Evolutionary conservation across 371 early-diverging fungal species (phyloP), one percentile per base, ranked within the genome.

Genomic region (Blastocladiella emersonii): DNA sequence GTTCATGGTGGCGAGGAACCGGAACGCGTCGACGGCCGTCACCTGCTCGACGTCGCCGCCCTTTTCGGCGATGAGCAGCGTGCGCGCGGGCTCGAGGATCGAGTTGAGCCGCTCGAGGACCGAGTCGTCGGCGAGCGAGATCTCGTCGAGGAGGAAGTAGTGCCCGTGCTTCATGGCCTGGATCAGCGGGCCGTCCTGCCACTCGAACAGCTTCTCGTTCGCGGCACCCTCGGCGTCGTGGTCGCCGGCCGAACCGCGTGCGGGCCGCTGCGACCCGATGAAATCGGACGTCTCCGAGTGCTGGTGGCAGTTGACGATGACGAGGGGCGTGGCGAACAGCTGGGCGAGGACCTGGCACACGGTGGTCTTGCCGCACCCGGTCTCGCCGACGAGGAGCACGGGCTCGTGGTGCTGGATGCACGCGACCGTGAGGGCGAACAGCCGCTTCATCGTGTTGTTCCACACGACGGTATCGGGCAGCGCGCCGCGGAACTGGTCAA

Each of bases 1-100:
- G 76, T 99, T 99, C 99, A 99, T 99, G 3, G 99, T 99, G n/a
- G 99, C 99, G 60, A 98, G 74, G 71, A 99, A 93, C 62, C 87
- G 84, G 80, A 99, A 99, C 6, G 82, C 81, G 6, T 77, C 74
- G 34, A 73, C 74, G 5, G 85, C 94, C 57, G 71, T 73, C 53
- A 93, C 76, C 55, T 88, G 85, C 66, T 90, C 86, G 35, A 87
- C 82, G 23, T 82, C 76, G 48, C 76, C 79, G 57, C 89, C 88
- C 65, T 90, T 93, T 75, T 99, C 99, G 21, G 98, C 91, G 36
- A 99, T 76, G 53, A 93, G 89, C 23, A 99, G 74, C 4, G 86
- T 75, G 55, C 96, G 84, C 51, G 86, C 79, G 2, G 98, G 91
- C 67, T 99, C 99, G 6, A 99, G 78, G 0, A 99, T 93, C 67